Evolutionary conservation across 2,329 filamentous ascomycete genomes (phyloP).

Genomic region (Fusarium sp.): DNA sequence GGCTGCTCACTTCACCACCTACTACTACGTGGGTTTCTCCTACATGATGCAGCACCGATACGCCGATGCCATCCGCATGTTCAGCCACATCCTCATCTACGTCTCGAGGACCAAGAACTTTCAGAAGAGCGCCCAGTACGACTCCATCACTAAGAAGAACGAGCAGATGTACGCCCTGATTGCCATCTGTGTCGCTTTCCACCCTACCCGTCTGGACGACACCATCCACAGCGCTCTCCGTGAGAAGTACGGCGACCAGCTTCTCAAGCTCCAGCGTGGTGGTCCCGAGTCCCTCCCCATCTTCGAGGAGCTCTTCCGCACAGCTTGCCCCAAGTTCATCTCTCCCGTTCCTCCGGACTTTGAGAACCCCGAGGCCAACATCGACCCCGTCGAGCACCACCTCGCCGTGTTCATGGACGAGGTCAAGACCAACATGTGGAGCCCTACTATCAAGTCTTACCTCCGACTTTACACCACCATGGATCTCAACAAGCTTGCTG

Average conservation of each 20-base stretch:
- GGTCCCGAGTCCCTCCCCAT: slow-evolving; percentile 94
- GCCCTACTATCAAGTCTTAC: slow-evolving; percentile 97
- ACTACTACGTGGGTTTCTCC: slow-evolving; percentile 99
- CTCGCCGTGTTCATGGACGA: slow-evolving; percentile 99
- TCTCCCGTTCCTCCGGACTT: slow-evolving; percentile 96
- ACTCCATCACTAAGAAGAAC: slow-evolving; percentile 99
- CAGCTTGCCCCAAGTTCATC: slow-evolving; percentile 99
- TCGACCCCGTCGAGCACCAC: slow-evolving; percentile 98
- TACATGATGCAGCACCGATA: slow-evolving; percentile 99
- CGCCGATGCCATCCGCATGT: slow-evolving; percentile 99
- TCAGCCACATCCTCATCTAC: slow-evolving; percentile 99
- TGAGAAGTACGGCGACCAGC: slow-evolving; percentile 99
- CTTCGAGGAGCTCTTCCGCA: slow-evolving; percentile 97
- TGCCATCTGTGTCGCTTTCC: slow-evolving; percentile 98
- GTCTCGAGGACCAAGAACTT: slow-evolving; percentile 99
- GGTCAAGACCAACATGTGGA: slow-evolving; percentile 99
- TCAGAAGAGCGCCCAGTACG: slow-evolving; percentile 98
- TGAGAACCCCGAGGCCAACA: slow-evolving; percentile 93
- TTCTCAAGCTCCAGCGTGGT: slow-evolving; percentile 94
- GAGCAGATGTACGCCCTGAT: slow-evolving; percentile 99
- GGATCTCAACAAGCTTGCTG: slow-evolving; percentile 97
- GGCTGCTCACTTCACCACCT: slow-evolving; percentile 99
- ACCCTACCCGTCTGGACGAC: slow-evolving; percentile 96
- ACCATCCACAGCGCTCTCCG: slow-evolving; percentile 97
- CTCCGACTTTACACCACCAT: slow-evolving; percentile 99